Evolutionary conservation across 805 yeast genomes (phyloP).

Genomic region (Brettanomyces anomalus): DNA sequence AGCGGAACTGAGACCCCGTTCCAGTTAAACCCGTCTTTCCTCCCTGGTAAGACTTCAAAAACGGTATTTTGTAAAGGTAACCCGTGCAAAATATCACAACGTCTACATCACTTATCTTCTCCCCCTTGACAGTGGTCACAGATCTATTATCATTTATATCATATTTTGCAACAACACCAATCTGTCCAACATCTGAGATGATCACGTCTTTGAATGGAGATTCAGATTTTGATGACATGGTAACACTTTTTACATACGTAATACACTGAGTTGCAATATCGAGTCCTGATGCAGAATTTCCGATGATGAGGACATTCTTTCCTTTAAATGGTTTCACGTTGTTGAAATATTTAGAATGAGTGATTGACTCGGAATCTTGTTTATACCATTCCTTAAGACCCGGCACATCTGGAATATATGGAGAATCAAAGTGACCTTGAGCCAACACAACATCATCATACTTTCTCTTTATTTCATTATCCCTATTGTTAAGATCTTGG

Average conservation of each 20-base stretch:
- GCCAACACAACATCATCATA: slow-evolving; percentile 34
- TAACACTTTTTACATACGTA: slow-evolving; percentile 21
- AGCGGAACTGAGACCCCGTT: slow-evolving; percentile 30
- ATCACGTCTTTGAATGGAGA: slow-evolving; percentile 22
- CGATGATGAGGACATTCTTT: slow-evolving; percentile 27
- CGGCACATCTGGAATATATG: slow-evolving; percentile 34
- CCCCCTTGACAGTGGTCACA: slow-evolving; percentile 42
- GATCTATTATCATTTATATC: slow-evolving; percentile 20
- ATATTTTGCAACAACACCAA: slow-evolving; percentile 19
- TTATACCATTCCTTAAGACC: slow-evolving; percentile 31
- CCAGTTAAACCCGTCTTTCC: slow-evolving; percentile 20
- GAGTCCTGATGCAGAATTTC: slow-evolving; percentile 62
- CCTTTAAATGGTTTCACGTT: slow-evolving; percentile 24
- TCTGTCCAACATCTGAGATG: slow-evolving; percentile 16
- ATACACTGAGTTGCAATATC: slow-evolving; percentile 36
- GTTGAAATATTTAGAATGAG: slow-evolving; percentile 38
- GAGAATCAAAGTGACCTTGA: slow-evolving; percentile 40
- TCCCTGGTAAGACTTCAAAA: slow-evolving; percentile 30
- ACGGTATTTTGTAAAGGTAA: slow-evolving; percentile 59
- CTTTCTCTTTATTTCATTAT: not conserved
- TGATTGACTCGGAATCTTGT: slow-evolving; percentile 23
- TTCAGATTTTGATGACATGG: slow-evolving; percentile 22
- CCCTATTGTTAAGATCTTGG: slow-evolving; percentile 3
- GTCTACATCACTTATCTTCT: slow-evolving; percentile 39
- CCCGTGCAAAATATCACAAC: slow-evolving; percentile 66